Percentiles rank a stretch among this genome's conserved stretches.
Conservation (phyloP, 768 basidiomycete genomes). For the Dentipellis sp. region DNA sequence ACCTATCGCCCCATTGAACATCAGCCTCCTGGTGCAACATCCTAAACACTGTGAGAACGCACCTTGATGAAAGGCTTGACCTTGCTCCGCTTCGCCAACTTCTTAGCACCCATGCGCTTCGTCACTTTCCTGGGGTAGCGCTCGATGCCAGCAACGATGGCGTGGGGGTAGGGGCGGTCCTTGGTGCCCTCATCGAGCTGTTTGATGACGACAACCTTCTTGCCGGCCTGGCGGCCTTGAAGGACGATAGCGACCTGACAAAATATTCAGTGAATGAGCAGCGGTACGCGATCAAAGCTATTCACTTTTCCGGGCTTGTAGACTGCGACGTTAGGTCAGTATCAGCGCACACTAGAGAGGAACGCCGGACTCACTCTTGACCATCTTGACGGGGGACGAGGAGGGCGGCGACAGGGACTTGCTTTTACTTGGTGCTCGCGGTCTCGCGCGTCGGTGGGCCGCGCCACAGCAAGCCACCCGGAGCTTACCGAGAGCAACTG, state of each 20-base stretch:
- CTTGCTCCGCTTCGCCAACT: slow-evolving; percentile 84
- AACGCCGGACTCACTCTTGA: slow-evolving; percentile 16
- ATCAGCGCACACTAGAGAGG: neutral
- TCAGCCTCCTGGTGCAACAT: neutral
- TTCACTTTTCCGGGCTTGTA: slow-evolving; percentile 91
- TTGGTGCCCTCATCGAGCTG: slow-evolving; percentile 96
- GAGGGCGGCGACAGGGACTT: slow-evolving; percentile 10
- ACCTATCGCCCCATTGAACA: no score
- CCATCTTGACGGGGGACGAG: slow-evolving; percentile 18
- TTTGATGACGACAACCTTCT: slow-evolving; percentile 99
- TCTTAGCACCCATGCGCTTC: slow-evolving; percentile 95
- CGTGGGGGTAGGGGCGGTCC: slow-evolving; percentile 94
- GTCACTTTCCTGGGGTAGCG: slow-evolving; percentile 98
- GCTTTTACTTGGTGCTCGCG: slow-evolving; percentile 5
- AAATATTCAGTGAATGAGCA: neutral
- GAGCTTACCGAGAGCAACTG: slow-evolving; percentile 16
- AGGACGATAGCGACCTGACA: slow-evolving; percentile 88
- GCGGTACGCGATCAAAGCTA: neutral
- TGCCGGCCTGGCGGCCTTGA: slow-evolving; percentile 97
- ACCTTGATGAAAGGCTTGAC: slow-evolving; percentile 99
- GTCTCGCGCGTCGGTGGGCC: neutral
- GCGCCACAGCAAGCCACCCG: slow-evolving; percentile 18
- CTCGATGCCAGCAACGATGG: slow-evolving; percentile 97
- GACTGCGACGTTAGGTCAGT: slow-evolving; percentile 34
- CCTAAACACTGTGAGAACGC: slow-evolving; percentile 16